Conservation (phyloP, 1,284 basidiomycete species). For the Melampsora occidentalis region DNA sequence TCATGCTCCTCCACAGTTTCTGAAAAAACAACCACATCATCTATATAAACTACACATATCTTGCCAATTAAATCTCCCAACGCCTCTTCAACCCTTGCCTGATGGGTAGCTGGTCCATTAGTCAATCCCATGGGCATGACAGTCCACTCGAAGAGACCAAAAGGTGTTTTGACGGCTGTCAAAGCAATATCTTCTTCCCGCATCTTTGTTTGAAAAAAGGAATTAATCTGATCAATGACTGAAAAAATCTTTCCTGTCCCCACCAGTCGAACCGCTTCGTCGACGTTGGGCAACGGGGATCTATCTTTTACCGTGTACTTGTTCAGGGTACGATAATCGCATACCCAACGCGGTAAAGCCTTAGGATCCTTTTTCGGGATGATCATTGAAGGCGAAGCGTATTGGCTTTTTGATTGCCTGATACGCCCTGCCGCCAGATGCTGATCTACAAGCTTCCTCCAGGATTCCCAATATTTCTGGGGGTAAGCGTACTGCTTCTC, state of each 20-base stretch:
- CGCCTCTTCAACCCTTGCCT: too few relatives aligned
- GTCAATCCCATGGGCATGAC: slow-evolving; percentile 57
- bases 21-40: slow-evolving; percentile 59
- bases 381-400: not conserved
- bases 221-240: slow-evolving; percentile 57
- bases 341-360: slow-evolving; percentile 44
- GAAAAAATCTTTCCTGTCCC: slow-evolving; percentile 50
- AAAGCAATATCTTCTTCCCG: slow-evolving; percentile 54
- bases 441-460: slow-evolving; percentile 40
- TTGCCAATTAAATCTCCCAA: too few relatives aligned
- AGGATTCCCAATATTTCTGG: slow-evolving; percentile 12
- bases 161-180: slow-evolving; percentile 56
- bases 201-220: slow-evolving; percentile 56
- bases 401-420: slow-evolving; percentile 38
- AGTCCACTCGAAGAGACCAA: slow-evolving; percentile 56
- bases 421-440: slow-evolving; percentile 36
- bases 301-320: slow-evolving; percentile 45
- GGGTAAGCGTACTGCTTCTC: slow-evolving; percentile 31
- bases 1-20: slow-evolving; percentile 54
- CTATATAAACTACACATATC: too few relatives aligned
- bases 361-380: slow-evolving; percentile 45
- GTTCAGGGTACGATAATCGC: slow-evolving; percentile 44
- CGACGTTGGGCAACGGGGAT: slow-evolving; percentile 42
- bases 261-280: not conserved
- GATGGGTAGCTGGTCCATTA: too few relatives aligned